phyloP scores from a whole-genome alignment of 352 stramenopile genomes.

The Phytopythium litorale region DNA sequence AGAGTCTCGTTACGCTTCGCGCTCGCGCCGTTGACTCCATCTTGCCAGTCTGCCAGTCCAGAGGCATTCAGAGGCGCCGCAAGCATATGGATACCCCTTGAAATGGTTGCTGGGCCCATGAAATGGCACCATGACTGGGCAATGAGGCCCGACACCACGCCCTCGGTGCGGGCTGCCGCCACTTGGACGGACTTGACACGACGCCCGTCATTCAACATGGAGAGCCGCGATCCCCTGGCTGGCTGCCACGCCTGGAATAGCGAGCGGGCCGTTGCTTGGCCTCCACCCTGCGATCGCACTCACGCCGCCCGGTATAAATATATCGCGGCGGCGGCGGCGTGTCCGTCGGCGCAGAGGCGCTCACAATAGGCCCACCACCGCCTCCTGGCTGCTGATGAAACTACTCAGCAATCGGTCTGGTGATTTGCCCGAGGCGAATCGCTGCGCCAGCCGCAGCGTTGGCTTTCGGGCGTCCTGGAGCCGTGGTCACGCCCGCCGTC shows the following conservation, averaged over 20 bases:
- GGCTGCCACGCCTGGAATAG: background rate
- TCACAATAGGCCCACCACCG: conserved; percentile 1
- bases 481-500: background rate
- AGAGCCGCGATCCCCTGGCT: background rate
- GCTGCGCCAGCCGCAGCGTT: background rate
- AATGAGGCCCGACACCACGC: too few species aligned
- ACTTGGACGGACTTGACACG: too few species aligned
- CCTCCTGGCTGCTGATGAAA: background rate
- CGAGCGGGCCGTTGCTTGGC: background rate
- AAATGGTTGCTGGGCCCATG: too few species aligned
- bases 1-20: too few species aligned
- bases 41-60: too few species aligned
- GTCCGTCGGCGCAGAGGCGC: background rate
- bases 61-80: too few species aligned
- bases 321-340: background rate
- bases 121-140: too few species aligned
- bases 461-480: conserved; percentile 2
- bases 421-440: background rate
- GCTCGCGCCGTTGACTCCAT: too few species aligned
- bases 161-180: too few species aligned
- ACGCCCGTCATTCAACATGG: background rate
- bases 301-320: background rate
- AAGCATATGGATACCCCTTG: too few species aligned
- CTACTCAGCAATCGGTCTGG: background rate
- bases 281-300: background rate